Evolutionary conservation across 257 asterid genomes (phyloP), one percentile per base, ranked within the genome.

Genomic region (Apocynum venetum): DNA sequence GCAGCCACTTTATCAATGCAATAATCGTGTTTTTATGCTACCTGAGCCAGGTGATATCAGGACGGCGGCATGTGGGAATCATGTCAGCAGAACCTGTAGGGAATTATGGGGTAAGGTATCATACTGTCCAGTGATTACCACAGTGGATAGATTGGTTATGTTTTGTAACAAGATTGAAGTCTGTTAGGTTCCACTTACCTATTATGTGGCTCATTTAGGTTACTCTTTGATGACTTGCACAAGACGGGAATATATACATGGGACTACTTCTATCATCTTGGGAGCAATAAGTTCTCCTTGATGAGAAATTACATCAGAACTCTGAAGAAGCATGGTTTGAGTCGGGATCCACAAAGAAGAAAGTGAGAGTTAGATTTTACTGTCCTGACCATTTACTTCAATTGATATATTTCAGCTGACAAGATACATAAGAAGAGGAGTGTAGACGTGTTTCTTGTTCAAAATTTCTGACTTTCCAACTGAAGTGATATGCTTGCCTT

Each of bases 101-200:
- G 59, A 94, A 93, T 88, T 95, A 95, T 67, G 96, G 99, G 79
- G 91, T 93, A 82, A 95, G 98, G 98, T 92, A 86, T 20, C 73
- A 25, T 68, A 59, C 5, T 78, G 4, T 31, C 19, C 2, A 19
- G 35, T 53, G 49, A 17, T 68, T 80, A 19, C 20, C 9, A 2
- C 20, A 7, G 19, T 49, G 3, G 7, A 47, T 64, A 60, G 31
- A 61, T 71, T n/a, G 4, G 46, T 69, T 78, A 64, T 20, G 41
- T 40, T 14, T 6, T 48, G 38, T 68, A 11, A 41, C 70, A 31
- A 59, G 52, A 47, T 46, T 68, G 78, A 75, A 38, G 41, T 56
- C 61, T 76, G 41, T 60, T 77, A 65, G 48, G 40, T 17, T 64
- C 65, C 36, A 73, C 71, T 77, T 63, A 35, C 48, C 73, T 59